phyloP scores from a whole-genome alignment of 306 rosid species.

The Trichosanthes truncata region DNA sequence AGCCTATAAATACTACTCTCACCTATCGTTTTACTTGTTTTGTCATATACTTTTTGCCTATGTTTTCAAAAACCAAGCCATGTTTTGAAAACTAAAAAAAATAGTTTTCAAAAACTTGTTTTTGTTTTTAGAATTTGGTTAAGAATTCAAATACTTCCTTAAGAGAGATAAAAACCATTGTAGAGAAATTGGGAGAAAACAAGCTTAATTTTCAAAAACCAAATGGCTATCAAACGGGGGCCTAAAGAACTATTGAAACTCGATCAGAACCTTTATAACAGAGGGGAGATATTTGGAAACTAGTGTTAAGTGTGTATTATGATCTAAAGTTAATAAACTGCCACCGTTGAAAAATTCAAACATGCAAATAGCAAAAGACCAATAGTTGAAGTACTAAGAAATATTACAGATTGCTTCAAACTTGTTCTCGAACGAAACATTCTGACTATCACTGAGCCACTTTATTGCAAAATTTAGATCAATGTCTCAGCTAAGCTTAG shows the following conservation, averaged over 20 bases:
- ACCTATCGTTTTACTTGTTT: too few species aligned
- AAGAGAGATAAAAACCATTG: too few species aligned
- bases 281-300: neutral
- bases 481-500: neutral
- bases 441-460: neutral
- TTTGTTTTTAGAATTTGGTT: too few species aligned
- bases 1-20: too few species aligned
- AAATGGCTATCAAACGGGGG: too few species aligned
- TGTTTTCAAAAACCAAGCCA: too few species aligned
- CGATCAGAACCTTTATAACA: neutral
- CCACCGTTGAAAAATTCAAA: neutral
- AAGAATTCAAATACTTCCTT: too few species aligned
- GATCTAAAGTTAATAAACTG: neutral
- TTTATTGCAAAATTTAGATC: slow-evolving; percentile 5
- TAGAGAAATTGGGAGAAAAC: too few species aligned
- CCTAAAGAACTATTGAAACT: neutral
- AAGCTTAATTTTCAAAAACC: too few species aligned
- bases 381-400: neutral
- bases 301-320: neutral
- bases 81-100: too few species aligned
- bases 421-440: neutral
- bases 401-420: neutral
- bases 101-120: too few species aligned
- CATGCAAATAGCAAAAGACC: neutral
- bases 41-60: too few species aligned